Percentiles rank a stretch among this genome's conserved stretches.
Evolutionary conservation across 2,329 filamentous ascomycete genomes (phyloP).

Genomic region (Xylaria sp.): DNA sequence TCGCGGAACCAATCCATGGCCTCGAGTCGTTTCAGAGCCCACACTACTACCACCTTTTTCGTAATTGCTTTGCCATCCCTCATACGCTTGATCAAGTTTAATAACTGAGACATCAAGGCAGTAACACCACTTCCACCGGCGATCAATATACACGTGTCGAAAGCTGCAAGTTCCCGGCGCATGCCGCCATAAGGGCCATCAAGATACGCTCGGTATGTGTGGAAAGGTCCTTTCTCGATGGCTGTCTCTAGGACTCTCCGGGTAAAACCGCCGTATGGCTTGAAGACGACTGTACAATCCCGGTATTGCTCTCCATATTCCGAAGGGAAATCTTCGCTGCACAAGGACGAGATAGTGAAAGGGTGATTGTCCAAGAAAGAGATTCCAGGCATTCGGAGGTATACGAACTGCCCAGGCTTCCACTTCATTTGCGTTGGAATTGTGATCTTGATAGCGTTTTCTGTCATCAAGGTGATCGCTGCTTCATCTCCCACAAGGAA

Average conservation of each 20-base stretch:
- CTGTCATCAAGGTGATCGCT: conserved; percentile 86
- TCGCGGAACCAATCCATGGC: conserved; percentile 98
- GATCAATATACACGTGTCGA: conserved; percentile 92
- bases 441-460: conserved; percentile 95
- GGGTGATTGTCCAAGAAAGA: conserved; percentile 93
- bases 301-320: conserved; percentile 88
- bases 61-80: conserved; percentile 94
- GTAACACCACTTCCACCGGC: conserved; percentile 96
- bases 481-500: conserved; percentile 93
- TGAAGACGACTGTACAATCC: conserved; percentile 91
- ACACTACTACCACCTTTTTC: conserved; percentile 90
- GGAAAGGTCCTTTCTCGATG: conserved; percentile 85
- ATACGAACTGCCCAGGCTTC: conserved; percentile 94
- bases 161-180: conserved; percentile 87
- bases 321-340: conserved; percentile 92
- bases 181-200: conserved; percentile 97
- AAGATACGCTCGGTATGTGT: conserved; percentile 90
- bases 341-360: conserved; percentile 93
- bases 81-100: conserved; percentile 97
- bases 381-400: conserved; percentile 92
- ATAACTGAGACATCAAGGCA: conserved; percentile 87
- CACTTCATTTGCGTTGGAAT: conserved; percentile 93
- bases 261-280: conserved; percentile 92
- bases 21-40: conserved; percentile 90
- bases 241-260: conserved; percentile 84